Base-by-base conservation (phyloP, 345 rosid species). In the Salix arbutifolia region DNA sequence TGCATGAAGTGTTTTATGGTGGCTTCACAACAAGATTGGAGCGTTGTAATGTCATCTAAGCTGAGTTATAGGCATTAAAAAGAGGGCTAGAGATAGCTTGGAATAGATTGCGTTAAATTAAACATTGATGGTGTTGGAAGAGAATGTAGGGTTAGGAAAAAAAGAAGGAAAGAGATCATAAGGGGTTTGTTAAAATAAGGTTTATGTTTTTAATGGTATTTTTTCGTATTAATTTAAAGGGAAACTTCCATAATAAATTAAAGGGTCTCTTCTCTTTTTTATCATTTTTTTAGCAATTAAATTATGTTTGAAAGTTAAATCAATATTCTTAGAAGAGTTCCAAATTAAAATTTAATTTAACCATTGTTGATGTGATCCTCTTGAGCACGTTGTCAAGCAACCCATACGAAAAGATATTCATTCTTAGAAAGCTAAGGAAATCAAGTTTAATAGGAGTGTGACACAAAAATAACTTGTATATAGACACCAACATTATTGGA, bases 131-230 rank as follows among this genome's bases (percentile, higher is more conserved):
- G 3, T n/a, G 4, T 7, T 8, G 8, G 25, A 53, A 3, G 1
- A 23, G n/a, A 23, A 10, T 23, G 61, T 21, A 0, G 8, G 9
- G 23, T 19, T 7, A 21, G 0, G 1, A 0, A 1, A 2, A 18
- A 19, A 7, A n/a, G 18, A 19, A 52, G 4, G 10, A 1, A 3
- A 0, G 3, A 40, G 44, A 40, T 40, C 0, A 3, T 2, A 2
- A 40, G 0, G 60, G 60, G n/a, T 8, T 53, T 53, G 9, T 53
- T 2, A 53, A 21, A 53, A 53, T 21, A 53, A 10, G 25, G 60
- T 53, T 3, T 6, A 6, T 53, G 21, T 53, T 21, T 3, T 8
- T 8, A 21, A 53, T 53, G n/a, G 1, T 53, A 21, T 53, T 21
- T 21, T 21, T 53, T 53, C 1, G 3, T 53, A n/a, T 7, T 6